These are phyloP conservation scores for Globisporangium uncinulatum DNA, from an alignment of 352 stramenopile genomes.

Conservation along the genomic window DNA sequence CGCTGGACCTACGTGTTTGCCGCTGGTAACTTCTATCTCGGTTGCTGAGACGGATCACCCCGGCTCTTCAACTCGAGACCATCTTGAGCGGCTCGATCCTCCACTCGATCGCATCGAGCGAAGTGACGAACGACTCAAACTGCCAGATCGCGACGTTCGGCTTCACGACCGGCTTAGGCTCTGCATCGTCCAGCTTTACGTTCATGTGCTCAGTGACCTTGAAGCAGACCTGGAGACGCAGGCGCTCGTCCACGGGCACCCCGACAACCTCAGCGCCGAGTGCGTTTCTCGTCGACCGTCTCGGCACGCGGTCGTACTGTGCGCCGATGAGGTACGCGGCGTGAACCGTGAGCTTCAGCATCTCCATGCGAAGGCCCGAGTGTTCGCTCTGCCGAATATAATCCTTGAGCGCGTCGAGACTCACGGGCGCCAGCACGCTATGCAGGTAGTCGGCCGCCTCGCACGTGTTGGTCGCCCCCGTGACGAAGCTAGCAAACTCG, in stretches of 20 bases:
- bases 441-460: background rate
- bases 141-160: slow-evolving; percentile 17
- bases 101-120: slow-evolving; percentile 45
- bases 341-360: background rate
- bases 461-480: background rate
- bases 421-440: slow-evolving; percentile 1
- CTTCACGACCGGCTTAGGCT: slow-evolving; percentile 1
- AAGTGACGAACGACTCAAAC: slow-evolving; percentile 45
- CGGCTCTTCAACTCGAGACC: background rate
- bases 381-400: slow-evolving; percentile 2
- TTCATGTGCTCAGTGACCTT: slow-evolving; percentile 7
- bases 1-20: too few species aligned
- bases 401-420: slow-evolving; percentile 1
- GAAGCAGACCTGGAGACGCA: slow-evolving; percentile 4
- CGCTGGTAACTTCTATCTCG: background rate
- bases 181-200: slow-evolving; percentile 2
- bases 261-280: background rate
- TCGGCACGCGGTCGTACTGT: slow-evolving; percentile 4
- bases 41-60: background rate
- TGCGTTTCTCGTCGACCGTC: background rate
- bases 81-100: slow-evolving; percentile 17
- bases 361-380: slow-evolving; percentile 1
- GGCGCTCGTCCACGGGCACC: slow-evolving; percentile 2
- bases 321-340: slow-evolving; percentile 3
- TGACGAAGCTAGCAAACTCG: slow-evolving; percentile 4